Evolutionary conservation across 306 rosid species (phyloP).

Genomic region (Begonia loranthoides): DNA sequence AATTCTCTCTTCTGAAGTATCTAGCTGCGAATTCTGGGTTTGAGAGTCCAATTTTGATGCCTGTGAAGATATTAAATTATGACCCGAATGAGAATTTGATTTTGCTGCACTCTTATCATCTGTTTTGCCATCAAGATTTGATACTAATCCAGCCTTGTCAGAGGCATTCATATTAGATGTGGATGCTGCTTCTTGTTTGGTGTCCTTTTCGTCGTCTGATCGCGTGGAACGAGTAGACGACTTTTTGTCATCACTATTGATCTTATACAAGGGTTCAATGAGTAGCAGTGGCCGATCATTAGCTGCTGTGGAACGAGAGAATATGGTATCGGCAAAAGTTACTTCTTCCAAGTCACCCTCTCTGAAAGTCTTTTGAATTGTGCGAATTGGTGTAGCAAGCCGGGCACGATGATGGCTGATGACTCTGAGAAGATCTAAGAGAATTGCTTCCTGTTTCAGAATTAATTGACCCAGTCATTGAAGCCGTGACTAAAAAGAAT

Average conservation of each 20-base stretch:
- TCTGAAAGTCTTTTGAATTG: conserved; percentile 70
- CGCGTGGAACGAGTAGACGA: conserved; percentile 36
- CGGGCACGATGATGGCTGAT: conserved; percentile 88
- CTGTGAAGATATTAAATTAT: conserved; percentile 23
- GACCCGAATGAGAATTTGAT: conserved; percentile 19
- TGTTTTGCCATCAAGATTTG: conserved; percentile 22
- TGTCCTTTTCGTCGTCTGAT: conserved; percentile 52
- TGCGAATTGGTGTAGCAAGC: conserved; percentile 95
- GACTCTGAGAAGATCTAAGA: conserved; percentile 91
- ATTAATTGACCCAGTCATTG: background rate
- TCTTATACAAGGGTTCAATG: conserved; percentile 65
- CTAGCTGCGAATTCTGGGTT: conserved; percentile 15
- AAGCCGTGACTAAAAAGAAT: background rate
- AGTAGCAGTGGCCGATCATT: conserved; percentile 50
- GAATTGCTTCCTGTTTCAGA: conserved; percentile 70
- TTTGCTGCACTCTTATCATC: conserved; percentile 20
- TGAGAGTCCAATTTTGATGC: conserved; percentile 29
- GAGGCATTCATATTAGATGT: conserved; percentile 21
- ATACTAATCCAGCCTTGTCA: conserved; percentile 3
- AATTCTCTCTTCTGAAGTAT: conserved; percentile 26
- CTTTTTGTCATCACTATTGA: conserved; percentile 73
- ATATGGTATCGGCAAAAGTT: conserved; percentile 63
- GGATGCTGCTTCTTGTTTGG: conserved; percentile 33
- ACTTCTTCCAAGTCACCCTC: conserved; percentile 64
- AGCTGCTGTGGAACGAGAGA: conserved; percentile 36